These are phyloP conservation scores for Puccinia horiana DNA, from an alignment of 1,284 basidiomycete genomes.

Conservation along the genomic window DNA sequence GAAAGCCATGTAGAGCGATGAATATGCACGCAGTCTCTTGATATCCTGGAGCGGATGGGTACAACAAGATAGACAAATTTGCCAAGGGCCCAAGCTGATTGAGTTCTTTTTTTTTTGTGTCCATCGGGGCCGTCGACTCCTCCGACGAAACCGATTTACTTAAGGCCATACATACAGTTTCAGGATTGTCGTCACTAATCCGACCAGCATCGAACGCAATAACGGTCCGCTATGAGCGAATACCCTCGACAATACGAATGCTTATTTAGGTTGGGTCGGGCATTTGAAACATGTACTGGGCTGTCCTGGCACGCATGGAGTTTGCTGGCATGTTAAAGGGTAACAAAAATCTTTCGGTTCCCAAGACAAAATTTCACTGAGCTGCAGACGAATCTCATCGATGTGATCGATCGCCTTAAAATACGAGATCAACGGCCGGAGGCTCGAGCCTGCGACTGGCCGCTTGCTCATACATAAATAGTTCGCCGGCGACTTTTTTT, in stretches of 20 bases:
- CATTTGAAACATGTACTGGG: background rate
- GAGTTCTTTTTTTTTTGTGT: background rate
- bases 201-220: background rate
- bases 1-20: background rate
- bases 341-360: background rate
- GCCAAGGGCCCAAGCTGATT: background rate
- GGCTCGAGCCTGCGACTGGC: background rate
- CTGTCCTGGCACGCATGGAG: background rate
- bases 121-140: conserved; percentile 22
- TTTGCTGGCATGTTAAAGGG: background rate
- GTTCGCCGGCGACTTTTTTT: too few relatives aligned
- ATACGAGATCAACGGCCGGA: background rate
- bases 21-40: conserved; percentile 2
- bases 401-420: background rate
- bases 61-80: background rate
- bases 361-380: background rate
- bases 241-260: background rate
- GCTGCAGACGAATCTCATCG: background rate
- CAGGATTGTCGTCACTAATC: background rate
- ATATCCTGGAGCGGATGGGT: background rate
- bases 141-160: background rate
- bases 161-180: background rate
- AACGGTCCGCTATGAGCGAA: too few relatives aligned
- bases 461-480: too few relatives aligned
- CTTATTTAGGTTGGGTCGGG: background rate